A percentile compares a stretch with the other conserved stretches of the same genome.
Evolutionary conservation across 495 filamentous ascomycete genomes (phyloP).

Genomic region (Aspergillus hancockii): DNA sequence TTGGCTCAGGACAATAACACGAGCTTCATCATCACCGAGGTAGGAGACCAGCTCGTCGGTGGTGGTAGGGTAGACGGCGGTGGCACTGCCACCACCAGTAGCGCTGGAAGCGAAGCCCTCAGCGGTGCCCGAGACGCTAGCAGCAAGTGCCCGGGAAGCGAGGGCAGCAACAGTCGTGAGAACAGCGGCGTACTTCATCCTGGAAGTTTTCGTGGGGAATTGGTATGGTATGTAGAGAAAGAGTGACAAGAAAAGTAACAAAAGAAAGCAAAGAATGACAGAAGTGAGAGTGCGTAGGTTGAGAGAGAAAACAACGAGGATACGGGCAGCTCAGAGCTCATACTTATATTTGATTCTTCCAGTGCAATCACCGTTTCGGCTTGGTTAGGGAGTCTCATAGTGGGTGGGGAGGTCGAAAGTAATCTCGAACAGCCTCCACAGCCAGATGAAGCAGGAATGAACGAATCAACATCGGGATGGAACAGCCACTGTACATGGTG

Average conservation of each 20-base stretch:
- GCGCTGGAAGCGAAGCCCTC: slow-evolving; percentile 3
- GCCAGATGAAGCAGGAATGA: not conserved
- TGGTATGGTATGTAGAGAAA: not conserved
- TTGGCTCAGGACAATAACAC: slow-evolving; percentile 36
- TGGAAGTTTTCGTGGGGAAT: not conserved
- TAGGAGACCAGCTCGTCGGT: slow-evolving; percentile 25
- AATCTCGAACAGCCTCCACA: not conserved
- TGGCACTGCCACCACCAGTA: slow-evolving; percentile 1
- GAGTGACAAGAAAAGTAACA: not conserved
- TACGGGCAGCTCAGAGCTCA: not conserved
- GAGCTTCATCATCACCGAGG: slow-evolving; percentile 30
- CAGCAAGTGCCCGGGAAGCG: not conserved
- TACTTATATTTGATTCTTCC: not conserved
- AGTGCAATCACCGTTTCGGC: not conserved
- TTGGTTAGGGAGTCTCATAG: not conserved
- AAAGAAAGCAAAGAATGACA: slow-evolving; percentile 2
- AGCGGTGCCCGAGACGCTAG: slow-evolving; percentile 3
- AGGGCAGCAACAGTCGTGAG: not conserved
- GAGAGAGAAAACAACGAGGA: not conserved
- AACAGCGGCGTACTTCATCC: not conserved
- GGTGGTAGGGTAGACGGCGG: not conserved
- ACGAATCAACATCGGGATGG: not conserved
- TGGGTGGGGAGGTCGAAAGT: not conserved
- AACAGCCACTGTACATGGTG: not conserved
- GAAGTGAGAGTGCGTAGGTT: not conserved